These are phyloP conservation scores for Paramecium bursaria DNA, from an alignment of 73 alveolate genomes.

Conservation along the genomic window DNA sequence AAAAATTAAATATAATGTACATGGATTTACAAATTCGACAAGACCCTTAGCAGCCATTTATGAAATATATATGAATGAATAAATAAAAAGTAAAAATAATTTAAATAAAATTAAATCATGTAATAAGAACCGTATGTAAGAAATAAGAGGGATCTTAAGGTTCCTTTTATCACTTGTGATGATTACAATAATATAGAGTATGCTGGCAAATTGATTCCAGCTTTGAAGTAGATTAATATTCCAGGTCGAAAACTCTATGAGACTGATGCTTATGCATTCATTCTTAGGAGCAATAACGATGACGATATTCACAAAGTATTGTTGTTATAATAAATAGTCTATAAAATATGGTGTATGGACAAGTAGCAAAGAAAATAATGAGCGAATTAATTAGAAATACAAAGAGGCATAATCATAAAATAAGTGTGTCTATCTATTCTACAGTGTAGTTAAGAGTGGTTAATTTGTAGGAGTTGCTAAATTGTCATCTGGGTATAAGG, in stretches of 20 bases:
- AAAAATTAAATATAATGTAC: background rate
- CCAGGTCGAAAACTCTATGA: conserved; percentile 51
- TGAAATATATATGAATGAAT: no score
- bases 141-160: conserved; percentile 49
- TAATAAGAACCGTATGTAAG: conserved; percentile 59
- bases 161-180: conserved; percentile 47
- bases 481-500: conserved; percentile 63
- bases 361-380: conserved; percentile 62
- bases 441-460: conserved; percentile 69
- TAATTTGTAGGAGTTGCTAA: conserved; percentile 68
- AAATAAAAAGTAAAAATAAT: no score
- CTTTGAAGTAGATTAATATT: conserved; percentile 42
- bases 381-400: conserved; percentile 49
- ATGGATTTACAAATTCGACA: conserved; percentile 54
- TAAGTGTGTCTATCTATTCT: conserved; percentile 60
- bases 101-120: no score
- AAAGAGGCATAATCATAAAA: conserved; percentile 31
- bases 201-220: conserved; percentile 43
- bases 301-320: conserved; percentile 69
- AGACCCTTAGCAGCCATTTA: conserved; percentile 18
- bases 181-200: conserved; percentile 39
- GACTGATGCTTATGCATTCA: conserved; percentile 50
- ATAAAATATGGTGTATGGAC: conserved; percentile 72
- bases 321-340: conserved; percentile 1
- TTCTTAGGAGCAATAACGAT: conserved; percentile 68